Evolutionary conservation across 805 yeast species (phyloP).

Genomic region (Pichia exigua): DNA sequence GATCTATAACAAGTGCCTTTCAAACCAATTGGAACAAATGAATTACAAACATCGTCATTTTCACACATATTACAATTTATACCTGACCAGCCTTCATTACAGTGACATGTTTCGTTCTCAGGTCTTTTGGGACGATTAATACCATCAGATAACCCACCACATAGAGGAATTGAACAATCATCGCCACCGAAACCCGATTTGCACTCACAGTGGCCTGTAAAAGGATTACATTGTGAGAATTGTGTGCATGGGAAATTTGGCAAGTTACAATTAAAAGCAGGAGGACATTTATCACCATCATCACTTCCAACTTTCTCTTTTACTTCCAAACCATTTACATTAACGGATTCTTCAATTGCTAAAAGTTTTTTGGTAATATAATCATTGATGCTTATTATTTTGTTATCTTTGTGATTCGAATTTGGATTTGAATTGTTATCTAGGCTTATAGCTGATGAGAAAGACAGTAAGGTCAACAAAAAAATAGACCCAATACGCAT

Average conservation of each 20-base stretch:
- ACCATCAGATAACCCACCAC: constrained; percentile 74
- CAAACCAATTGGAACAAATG: constrained; percentile 76
- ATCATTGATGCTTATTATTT: not conserved
- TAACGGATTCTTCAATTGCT: not conserved
- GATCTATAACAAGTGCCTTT: constrained; percentile 83
- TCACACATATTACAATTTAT: constrained; percentile 88
- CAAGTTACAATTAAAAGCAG: constrained; percentile 90
- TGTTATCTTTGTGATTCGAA: not conserved
- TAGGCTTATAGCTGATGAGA: not conserved
- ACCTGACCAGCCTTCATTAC: constrained; percentile 87
- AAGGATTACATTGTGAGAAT: constrained; percentile 79
- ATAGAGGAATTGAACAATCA: constrained; percentile 81
- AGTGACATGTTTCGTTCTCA: constrained; percentile 48
- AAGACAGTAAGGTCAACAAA: not conserved
- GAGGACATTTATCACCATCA: constrained; percentile 54
- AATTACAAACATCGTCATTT: constrained; percentile 66
- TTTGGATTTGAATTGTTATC: not conserved
- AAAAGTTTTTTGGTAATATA: not conserved
- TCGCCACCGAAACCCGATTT: constrained; percentile 88
- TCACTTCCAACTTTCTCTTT: not conserved
- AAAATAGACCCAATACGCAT: not conserved
- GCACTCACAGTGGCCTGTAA: constrained; percentile 88
- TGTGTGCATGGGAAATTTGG: constrained; percentile 89
- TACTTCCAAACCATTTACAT: not conserved
- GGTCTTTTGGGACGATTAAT: constrained; percentile 56